These are phyloP conservation scores for Heritiera littoralis DNA, from an alignment of 345 rosid species.

Conservation along the genomic window DNA sequence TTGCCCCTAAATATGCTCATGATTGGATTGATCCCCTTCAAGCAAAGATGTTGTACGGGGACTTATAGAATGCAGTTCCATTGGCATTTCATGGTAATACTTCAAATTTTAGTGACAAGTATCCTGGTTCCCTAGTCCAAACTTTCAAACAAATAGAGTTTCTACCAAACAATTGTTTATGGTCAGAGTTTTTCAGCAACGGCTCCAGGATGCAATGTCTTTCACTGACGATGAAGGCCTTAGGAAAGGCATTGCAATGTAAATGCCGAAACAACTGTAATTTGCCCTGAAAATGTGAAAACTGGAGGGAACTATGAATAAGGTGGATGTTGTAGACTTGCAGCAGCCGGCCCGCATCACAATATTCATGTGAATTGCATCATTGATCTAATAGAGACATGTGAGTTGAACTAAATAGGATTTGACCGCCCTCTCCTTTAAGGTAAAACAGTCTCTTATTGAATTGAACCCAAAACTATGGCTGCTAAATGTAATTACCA, in stretches of 20 bases:
- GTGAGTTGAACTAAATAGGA: background rate
- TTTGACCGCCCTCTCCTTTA: background rate
- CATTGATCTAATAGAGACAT: background rate
- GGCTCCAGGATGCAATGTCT: background rate
- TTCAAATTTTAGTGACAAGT: background rate
- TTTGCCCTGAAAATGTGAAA: background rate
- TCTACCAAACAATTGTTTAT: no score
- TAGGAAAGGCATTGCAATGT: background rate
- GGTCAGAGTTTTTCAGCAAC: background rate
- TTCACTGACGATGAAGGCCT: background rate
- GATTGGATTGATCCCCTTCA: background rate
- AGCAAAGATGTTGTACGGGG: background rate
- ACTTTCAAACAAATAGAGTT: background rate
- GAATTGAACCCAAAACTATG: background rate
- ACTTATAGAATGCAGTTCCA: no score
- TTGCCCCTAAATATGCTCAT: no score
- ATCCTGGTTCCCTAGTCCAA: no score
- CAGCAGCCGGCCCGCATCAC: background rate
- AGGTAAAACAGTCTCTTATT: background rate
- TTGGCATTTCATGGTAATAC: background rate
- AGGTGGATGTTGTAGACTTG: background rate
- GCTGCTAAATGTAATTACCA: background rate
- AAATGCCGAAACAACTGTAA: background rate
- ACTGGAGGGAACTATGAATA: background rate
- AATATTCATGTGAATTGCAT: background rate